Evolutionary conservation across 352 stramenopile species (phyloP), one percentile per base, ranked within the genome.

Genomic region (Pythium chondricola): DNA sequence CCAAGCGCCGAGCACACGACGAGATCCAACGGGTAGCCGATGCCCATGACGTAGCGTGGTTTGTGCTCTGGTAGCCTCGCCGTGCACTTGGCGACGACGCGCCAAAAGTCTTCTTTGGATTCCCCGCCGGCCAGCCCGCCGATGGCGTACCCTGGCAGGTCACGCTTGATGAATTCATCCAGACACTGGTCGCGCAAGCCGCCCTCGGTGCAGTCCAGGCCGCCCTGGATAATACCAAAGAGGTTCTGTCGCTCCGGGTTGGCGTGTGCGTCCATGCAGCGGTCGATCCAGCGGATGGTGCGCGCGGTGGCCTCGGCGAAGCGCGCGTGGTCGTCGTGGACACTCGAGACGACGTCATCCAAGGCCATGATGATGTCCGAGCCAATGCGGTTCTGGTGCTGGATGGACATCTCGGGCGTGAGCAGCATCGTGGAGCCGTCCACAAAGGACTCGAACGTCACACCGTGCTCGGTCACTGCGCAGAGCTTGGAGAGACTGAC

Each of bases 351-450:
- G 7, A 99, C 95, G 69, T 99, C 95, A 69, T 99, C 96, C 21
- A 99, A 66, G 39, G 93, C 88, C 95, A 99, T 99, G 48, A 99
- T 98, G 54, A 99, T 98, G 64, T 99, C 95, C 3, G 89, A 82
- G 43, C 95, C 95, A 65, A 99, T 98, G 41, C 87, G 73, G 64
- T 98, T 98, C 76, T 98, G 93, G 59, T 96, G 88, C 48, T 71
- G 61, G 54, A 98, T 93, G 24, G 63, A 83, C 32, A 70, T 74
- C 49, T 99, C 96, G 7, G 95, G 96, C 18, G 86, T 95, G 22
- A 99, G 71, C 25, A 98, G 64, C 82, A 99, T 97, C 22, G 68
- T 74, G 32, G 65, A 83, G 36, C 85, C 86, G 56, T 96, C 89
- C 35, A 88, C 88, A 39, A 95, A 96, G 48, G 79, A 96, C 63